Conservation (phyloP, 306 rosid genomes). For the Inga leiocalycina region DNA sequence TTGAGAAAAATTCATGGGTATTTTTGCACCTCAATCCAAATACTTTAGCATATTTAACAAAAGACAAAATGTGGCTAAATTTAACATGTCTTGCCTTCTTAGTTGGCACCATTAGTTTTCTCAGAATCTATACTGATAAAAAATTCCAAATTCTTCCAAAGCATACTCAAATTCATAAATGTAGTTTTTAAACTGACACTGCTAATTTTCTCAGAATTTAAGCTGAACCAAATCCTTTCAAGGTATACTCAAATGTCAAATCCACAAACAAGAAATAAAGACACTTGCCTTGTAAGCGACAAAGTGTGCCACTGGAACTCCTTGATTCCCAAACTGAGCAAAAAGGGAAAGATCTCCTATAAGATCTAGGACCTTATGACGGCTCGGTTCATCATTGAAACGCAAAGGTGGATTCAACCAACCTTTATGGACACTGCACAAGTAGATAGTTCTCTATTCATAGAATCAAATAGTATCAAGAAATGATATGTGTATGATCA, state of each 20-base stretch:
- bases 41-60: background rate
- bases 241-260: conserved; percentile 24
- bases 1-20: no score
- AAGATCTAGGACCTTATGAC: conserved; percentile 88
- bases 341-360: conserved; percentile 88
- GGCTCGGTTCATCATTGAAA: conserved; percentile 87
- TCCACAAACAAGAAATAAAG: conserved; percentile 11
- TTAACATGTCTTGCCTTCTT: background rate
- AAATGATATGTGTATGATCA: conserved; percentile 16
- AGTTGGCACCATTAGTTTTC: background rate
- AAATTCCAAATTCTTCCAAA: background rate
- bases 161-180: conserved; percentile 16
- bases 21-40: no score
- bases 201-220: background rate
- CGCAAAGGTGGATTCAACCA: conserved; percentile 92
- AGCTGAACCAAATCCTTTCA: background rate
- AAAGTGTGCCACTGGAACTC: conserved; percentile 86
- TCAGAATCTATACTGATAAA: background rate
- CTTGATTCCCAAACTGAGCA: conserved; percentile 82
- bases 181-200: background rate
- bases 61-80: no score
- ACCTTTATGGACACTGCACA: conserved; percentile 64
- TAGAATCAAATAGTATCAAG: background rate
- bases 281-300: conserved; percentile 72
- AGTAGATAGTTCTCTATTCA: conserved; percentile 21